Percentiles rank a stretch among this genome's conserved stretches.
These are phyloP conservation scores for Ogataea philodendri DNA, from an alignment of 805 yeast species.

Conservation along the genomic window DNA sequence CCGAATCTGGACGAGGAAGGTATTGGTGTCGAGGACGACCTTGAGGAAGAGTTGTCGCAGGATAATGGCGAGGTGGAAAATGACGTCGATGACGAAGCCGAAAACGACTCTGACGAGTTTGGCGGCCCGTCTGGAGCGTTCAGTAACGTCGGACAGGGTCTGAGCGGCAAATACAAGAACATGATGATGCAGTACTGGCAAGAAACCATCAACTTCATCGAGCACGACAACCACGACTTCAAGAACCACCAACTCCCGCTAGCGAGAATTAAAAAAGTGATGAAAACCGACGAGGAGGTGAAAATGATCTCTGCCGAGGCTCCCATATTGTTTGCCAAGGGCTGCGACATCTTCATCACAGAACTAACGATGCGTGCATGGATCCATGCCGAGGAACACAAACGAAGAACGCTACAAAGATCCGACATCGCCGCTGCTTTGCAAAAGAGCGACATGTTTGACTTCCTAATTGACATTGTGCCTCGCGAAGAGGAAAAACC, in stretches of 20 bases:
- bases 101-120: slow-evolving; percentile 39
- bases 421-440: slow-evolving; percentile 94
- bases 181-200: slow-evolving; percentile 98
- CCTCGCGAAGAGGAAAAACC: slow-evolving; percentile 82
- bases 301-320: slow-evolving; percentile 98
- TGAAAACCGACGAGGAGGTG: slow-evolving; percentile 97
- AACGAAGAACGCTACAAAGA: slow-evolving; percentile 89
- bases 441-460: slow-evolving; percentile 95
- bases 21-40: slow-evolving; percentile 25
- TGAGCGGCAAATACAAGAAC: slow-evolving; percentile 76
- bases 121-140: slow-evolving; percentile 39
- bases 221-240: slow-evolving; percentile 84
- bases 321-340: slow-evolving; percentile 94
- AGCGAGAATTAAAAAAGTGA: slow-evolving; percentile 94
- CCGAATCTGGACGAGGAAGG: slow-evolving; percentile 17
- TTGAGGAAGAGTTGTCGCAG: slow-evolving; percentile 27
- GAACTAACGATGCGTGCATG: slow-evolving; percentile 98
- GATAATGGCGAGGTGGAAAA: slow-evolving; percentile 33
- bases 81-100: slow-evolving; percentile 35
- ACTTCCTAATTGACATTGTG: slow-evolving; percentile 91
- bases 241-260: slow-evolving; percentile 92
- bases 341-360: slow-evolving; percentile 95
- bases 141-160: slow-evolving; percentile 89
- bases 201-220: slow-evolving; percentile 87
- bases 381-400: slow-evolving; percentile 97